phyloP scores from a whole-genome alignment of 306 rosid species.

The Pterocarpus santalinus region DNA sequence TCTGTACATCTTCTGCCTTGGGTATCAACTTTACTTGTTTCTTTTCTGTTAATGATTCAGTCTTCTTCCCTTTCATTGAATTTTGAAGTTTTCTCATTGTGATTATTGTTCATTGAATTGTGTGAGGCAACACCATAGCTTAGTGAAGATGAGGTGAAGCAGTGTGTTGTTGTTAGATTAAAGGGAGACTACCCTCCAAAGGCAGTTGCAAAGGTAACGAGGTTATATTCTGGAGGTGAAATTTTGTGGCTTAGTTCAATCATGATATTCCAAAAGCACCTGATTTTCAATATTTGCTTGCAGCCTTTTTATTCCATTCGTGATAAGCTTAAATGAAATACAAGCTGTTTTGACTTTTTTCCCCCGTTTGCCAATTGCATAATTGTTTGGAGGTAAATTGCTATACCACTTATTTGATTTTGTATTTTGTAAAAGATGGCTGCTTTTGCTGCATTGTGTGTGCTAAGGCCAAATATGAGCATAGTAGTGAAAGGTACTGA shows the following conservation, averaged over 20 bases:
- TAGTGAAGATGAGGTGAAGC: constrained; percentile 87
- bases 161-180: constrained; percentile 76
- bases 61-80: constrained; percentile 1
- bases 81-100: constrained; percentile 32
- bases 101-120: constrained; percentile 44
- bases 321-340: neutral
- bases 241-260: neutral
- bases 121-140: constrained; percentile 83
- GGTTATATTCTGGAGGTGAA: too few relatives aligned
- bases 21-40: constrained; percentile 55
- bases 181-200: constrained; percentile 76
- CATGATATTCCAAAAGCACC: constrained; percentile 14
- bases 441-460: constrained; percentile 84
- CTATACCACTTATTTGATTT: constrained; percentile 8
- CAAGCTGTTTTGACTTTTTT: constrained; percentile 10
- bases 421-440: constrained; percentile 62
- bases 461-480: constrained; percentile 80
- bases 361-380: neutral
- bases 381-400: constrained; percentile 13
- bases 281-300: too few relatives aligned
- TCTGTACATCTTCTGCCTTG: constrained; percentile 80
- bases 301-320: too few relatives aligned
- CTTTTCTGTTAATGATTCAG: constrained; percentile 31
- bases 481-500: constrained; percentile 76
- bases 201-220: constrained; percentile 83